These are phyloP conservation scores for Raffaelea albimanens DNA, from an alignment of 2,329 filamentous ascomycete genomes.

Conservation along the genomic window DNA sequence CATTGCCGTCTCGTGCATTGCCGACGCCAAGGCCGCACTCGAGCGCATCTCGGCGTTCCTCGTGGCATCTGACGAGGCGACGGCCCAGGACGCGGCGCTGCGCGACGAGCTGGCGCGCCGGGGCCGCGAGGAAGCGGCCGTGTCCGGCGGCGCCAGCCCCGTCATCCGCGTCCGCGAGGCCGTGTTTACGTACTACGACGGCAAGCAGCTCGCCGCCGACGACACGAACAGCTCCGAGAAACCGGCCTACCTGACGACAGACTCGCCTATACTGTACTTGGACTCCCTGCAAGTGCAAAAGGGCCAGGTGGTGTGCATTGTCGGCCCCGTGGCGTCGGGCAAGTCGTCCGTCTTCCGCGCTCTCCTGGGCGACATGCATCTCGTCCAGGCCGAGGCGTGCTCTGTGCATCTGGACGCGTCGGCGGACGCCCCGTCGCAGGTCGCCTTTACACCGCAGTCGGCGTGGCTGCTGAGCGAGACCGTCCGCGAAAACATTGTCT, in stretches of 20 bases:
- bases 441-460: constrained; percentile 15
- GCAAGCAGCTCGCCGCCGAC: constrained; percentile 4
- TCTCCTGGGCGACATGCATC: constrained; percentile 16
- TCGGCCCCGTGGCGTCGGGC: constrained; percentile 16
- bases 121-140: not conserved
- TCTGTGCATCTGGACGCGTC: constrained; percentile 9
- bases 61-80: constrained; percentile 9
- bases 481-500: constrained; percentile 29
- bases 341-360: constrained; percentile 17
- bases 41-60: constrained; percentile 15
- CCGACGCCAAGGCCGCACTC: constrained; percentile 15
- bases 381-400: constrained; percentile 11
- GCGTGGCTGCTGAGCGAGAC: constrained; percentile 63
- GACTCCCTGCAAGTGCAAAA: constrained; percentile 6
- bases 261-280: not conserved
- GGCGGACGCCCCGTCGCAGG: not conserved
- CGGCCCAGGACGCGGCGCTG: constrained; percentile 1
- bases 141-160: not conserved
- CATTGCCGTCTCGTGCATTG: constrained; percentile 15
- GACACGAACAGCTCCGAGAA: not conserved
- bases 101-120: constrained; percentile 3
- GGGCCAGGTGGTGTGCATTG: constrained; percentile 10
- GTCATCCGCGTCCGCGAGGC: constrained; percentile 12
- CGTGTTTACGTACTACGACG: constrained; percentile 13
- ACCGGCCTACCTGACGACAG: not conserved